Base-by-base conservation (phyloP, 306 rosid genomes). In the Gleditsia sinensis region DNA sequence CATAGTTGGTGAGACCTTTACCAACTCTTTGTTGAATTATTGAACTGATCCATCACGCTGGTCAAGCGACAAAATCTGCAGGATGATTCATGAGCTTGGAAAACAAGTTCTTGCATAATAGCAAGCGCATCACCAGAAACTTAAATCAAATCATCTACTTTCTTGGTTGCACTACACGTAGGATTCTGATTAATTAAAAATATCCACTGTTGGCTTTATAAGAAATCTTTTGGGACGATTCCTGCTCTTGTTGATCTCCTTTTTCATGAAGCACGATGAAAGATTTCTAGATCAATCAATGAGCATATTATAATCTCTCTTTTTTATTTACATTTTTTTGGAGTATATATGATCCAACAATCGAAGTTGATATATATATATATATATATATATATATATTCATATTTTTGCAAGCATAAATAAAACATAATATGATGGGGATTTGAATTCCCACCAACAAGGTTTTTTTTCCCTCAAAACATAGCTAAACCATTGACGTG, bases 61-160 rank as follows among this genome's bases (percentile, higher is more conserved):
- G 36, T 67, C 71, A 48, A 9, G 42, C 42, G 72, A 67, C 72
- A 67, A 67, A 9, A 66, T 46, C 72, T 67, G 72, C 27, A 46
- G 42, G 11, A 4, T 11, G 9, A 27, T 56, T 20, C 5, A n/a
- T 12, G 19, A 13, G 37, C 20, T 46, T 67, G 27, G 27, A 43
- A n/a, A 46, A 46, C 39, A 27, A 46, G 58, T n/a, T n/a, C 39
- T 2, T 12, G 7, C 2, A 28, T 28, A 27, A 67, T 10, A n/a
- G 72, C 72, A 67, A 46, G 72, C 72, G 72, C 58, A 28, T 42
- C 10, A 45, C 7, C 12, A 66, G 32, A 43, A 34, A 34, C 2
- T 2, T 3, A 3, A 57, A 60, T 19, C 30, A n/a, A 60, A 33
- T 32, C n/a, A n/a, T n/a, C n/a, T n/a, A n/a, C 32, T 4, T 1